A percentile compares a stretch with the other conserved stretches of the same genome.
Conservation (phyloP, 2,329 filamentous ascomycete species). For the Monosporascus sp. region DNA sequence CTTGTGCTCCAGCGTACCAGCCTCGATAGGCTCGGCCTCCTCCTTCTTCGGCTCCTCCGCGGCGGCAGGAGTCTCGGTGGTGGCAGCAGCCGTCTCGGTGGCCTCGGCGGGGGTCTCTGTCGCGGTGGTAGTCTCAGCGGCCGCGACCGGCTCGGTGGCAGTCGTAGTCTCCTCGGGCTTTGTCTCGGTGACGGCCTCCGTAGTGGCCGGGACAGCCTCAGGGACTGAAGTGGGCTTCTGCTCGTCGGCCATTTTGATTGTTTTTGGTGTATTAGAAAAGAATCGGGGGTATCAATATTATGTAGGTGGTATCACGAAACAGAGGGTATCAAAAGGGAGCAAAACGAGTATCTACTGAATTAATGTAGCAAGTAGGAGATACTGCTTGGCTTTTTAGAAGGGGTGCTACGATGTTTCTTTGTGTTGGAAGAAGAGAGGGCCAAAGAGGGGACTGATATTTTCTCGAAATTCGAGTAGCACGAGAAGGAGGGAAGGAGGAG, state of each 20-base stretch:
- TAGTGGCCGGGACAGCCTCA: conserved; percentile 40
- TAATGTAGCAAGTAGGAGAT: conserved; percentile 4
- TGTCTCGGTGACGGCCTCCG: conserved; percentile 29
- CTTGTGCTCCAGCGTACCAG: conserved; percentile 87
- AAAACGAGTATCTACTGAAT: conserved; percentile 29
- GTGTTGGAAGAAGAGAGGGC: conserved; percentile 9
- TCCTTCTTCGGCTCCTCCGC: conserved; percentile 39
- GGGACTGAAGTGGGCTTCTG: conserved; percentile 63
- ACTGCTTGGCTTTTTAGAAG: not conserved
- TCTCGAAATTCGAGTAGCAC: conserved; percentile 17
- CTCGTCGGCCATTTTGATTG: conserved; percentile 64
- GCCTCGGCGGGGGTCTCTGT: conserved; percentile 36
- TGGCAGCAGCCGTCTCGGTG: conserved; percentile 33
- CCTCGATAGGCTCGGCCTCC: conserved; percentile 66
- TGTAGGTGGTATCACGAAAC: conserved; percentile 32
- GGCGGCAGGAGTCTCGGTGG: conserved; percentile 34
- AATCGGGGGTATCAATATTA: conserved; percentile 28
- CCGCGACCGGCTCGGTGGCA: conserved; percentile 35
- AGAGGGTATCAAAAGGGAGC: conserved; percentile 49
- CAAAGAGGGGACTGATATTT: conserved; percentile 16
- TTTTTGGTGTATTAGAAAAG: conserved; percentile 15
- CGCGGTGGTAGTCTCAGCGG: conserved; percentile 35
- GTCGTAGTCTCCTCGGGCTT: conserved; percentile 35
- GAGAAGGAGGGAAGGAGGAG: conserved; percentile 21
- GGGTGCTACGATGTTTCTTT: not conserved